A percentile compares a stretch with the other conserved stretches of the same genome.
Conservation (phyloP, 2,329 filamentous ascomycete genomes). For the Zymoseptoria passerinii region DNA sequence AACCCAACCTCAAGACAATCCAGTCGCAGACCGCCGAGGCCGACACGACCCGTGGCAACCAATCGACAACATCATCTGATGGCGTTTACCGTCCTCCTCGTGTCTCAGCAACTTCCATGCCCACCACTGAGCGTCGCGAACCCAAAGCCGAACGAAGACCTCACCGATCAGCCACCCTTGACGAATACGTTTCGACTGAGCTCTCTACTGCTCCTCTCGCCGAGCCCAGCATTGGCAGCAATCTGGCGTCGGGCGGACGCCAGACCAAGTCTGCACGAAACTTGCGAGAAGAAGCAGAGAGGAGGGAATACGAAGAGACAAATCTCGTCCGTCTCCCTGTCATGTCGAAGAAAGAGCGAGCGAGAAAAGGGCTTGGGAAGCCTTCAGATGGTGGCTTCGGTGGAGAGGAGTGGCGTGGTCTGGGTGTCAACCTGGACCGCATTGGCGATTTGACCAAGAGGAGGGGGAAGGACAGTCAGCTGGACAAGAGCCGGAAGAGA, state of each 20-base stretch:
- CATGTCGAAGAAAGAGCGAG: conserved; percentile 74
- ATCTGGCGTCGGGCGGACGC: conserved; percentile 67
- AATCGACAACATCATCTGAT: conserved; percentile 33
- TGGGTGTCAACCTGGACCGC: conserved; percentile 77
- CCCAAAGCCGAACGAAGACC: conserved; percentile 55
- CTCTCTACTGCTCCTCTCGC: conserved; percentile 73
- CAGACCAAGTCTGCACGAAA: conserved; percentile 70
- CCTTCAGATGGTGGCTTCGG: conserved; percentile 57
- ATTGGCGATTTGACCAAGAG: conserved; percentile 75
- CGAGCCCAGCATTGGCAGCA: conserved; percentile 85
- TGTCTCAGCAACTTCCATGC: conserved; percentile 77
- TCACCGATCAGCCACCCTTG: conserved; percentile 72
- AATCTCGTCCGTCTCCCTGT: conserved; percentile 85
- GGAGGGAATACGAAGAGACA: conserved; percentile 78
- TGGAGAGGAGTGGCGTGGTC: conserved; percentile 84
- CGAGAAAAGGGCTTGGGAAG: conserved; percentile 49
- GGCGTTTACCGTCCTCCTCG: conserved; percentile 84
- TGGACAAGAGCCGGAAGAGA: conserved; percentile 84
- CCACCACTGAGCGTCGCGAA: conserved; percentile 45
- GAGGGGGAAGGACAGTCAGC: conserved; percentile 51
- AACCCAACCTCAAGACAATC: conserved; percentile 50
- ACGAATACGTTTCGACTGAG: conserved; percentile 84
- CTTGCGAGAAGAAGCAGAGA: conserved; percentile 67
- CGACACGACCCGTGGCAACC: conserved; percentile 25
- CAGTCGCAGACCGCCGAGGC: conserved; percentile 29